Percentiles rank a stretch among this genome's conserved stretches.
phyloP scores from a whole-genome alignment of 768 basidiomycete genomes.

The Cantharellus anzutake region DNA sequence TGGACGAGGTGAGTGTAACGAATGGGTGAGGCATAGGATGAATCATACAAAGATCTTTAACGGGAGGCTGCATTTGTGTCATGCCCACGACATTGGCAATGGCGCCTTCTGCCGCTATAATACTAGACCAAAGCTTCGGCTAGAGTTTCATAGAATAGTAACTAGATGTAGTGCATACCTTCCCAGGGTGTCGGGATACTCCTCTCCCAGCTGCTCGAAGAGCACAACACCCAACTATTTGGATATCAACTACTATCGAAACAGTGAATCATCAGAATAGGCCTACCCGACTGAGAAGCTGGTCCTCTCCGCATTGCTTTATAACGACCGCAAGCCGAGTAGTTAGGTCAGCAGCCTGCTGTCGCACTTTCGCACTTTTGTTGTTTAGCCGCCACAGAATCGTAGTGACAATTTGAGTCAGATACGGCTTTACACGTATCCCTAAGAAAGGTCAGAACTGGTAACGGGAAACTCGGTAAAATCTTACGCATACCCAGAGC shows the following conservation, averaged over 20 bases:
- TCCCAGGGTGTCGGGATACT: slow-evolving; percentile 96
- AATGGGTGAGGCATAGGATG: slow-evolving; percentile 1
- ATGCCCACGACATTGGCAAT: slow-evolving; percentile 99
- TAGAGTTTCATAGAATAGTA: not conserved
- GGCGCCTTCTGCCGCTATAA: slow-evolving; percentile 95
- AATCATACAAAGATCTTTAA: slow-evolving; percentile 89
- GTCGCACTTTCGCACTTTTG: slow-evolving; percentile 97
- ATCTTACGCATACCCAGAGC: slow-evolving; percentile 39
- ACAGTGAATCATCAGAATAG: not conserved
- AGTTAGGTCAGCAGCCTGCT: slow-evolving; percentile 97
- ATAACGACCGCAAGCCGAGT: slow-evolving; percentile 92
- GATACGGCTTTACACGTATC: slow-evolving; percentile 92
- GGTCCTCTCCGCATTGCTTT: slow-evolving; percentile 96
- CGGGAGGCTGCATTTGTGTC: slow-evolving; percentile 99
- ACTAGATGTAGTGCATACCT: slow-evolving; percentile 17
- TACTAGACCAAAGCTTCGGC: slow-evolving; percentile 30
- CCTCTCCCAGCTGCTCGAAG: slow-evolving; percentile 97
- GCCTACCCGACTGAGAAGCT: slow-evolving; percentile 58
- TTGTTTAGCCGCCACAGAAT: slow-evolving; percentile 99
- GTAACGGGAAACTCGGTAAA: not conserved
- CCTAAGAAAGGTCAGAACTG: slow-evolving; percentile 20
- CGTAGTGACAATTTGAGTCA: slow-evolving; percentile 96
- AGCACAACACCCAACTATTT: slow-evolving; percentile 66
- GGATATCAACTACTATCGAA: not conserved
- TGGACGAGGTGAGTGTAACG: slow-evolving; percentile 10